Conservation (phyloP, 78 protist genomes). For the Dictyostelium intermedium region DNA sequence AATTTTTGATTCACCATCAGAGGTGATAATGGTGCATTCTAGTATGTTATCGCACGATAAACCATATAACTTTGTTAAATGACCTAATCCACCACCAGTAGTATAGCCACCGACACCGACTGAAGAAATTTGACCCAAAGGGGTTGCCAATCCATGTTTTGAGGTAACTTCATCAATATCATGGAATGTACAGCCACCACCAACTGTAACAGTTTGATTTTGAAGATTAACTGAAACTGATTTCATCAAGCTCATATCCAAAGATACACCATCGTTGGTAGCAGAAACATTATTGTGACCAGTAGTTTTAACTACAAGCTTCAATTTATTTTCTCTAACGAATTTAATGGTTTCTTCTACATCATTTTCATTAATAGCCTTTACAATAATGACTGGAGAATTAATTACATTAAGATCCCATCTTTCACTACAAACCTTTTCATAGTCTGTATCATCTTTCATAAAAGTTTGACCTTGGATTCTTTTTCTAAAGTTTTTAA, state of each 20-base stretch:
- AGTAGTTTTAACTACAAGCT: neutral
- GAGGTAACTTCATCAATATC: slow-evolving; percentile 2
- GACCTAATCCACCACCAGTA: slow-evolving; percentile 58
- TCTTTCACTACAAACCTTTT: neutral
- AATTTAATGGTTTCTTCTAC: slow-evolving; percentile 4
- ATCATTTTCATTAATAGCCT: neutral
- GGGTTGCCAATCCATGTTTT: neutral
- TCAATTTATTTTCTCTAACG: neutral
- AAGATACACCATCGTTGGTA: neutral
- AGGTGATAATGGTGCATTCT: neutral
- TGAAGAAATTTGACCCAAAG: slow-evolving; percentile 35
- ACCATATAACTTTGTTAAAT: slow-evolving; percentile 14
- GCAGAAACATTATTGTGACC: neutral
- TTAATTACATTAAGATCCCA: neutral
- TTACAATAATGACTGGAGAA: neutral
- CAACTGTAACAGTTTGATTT: neutral
- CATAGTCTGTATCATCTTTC: neutral
- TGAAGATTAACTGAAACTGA: neutral
- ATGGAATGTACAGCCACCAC: neutral
- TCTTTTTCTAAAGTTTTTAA: neutral
- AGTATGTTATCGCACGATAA: slow-evolving; percentile 5
- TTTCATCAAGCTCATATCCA: neutral
- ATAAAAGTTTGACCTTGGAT: neutral
- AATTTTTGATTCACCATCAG: neutral
- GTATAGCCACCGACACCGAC: slow-evolving; percentile 42